Percentiles rank a stretch among this genome's conserved stretches.
Evolutionary conservation across 345 rosid genomes (phyloP).

Genomic region (Hibiscus syriacus): DNA sequence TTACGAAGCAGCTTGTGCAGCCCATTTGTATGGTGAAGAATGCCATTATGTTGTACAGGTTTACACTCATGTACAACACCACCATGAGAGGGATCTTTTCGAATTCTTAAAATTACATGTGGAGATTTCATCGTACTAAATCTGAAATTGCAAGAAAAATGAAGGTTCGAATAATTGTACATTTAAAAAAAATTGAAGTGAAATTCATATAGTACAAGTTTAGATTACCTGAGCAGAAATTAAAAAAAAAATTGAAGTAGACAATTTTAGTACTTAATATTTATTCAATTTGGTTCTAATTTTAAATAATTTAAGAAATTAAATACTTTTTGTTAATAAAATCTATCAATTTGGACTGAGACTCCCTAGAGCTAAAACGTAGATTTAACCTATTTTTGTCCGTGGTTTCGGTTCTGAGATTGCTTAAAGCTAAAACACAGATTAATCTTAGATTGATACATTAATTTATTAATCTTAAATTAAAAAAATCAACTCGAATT

Average conservation of each 20-base stretch:
- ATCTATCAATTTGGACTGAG: no score
- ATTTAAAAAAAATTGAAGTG: neutral
- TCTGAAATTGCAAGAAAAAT: constrained; percentile 11
- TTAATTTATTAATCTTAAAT: no score
- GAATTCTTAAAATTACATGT: constrained; percentile 37
- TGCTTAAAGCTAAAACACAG: no score
- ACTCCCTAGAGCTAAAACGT: no score
- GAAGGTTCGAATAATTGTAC: neutral
- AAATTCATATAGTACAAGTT: neutral
- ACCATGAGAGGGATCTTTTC: constrained; percentile 25
- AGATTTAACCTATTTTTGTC: no score
- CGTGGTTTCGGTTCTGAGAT: no score
- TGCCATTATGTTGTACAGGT: constrained; percentile 40
- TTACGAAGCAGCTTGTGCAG: constrained; percentile 71
- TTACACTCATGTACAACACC: constrained; percentile 20
- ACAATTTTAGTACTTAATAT: no score
- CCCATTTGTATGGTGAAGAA: constrained; percentile 54
- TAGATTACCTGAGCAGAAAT: neutral
- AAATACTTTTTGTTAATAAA: no score
- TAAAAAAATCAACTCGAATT: no score
- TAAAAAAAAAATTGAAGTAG: neutral
- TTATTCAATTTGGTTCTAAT: no score
- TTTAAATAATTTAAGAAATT: no score
- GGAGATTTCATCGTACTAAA: constrained; percentile 27
- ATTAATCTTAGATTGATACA: no score